These are phyloP conservation scores for Orbilia ellipsospora DNA, from an alignment of 2,329 filamentous ascomycete species.

Conservation along the genomic window DNA sequence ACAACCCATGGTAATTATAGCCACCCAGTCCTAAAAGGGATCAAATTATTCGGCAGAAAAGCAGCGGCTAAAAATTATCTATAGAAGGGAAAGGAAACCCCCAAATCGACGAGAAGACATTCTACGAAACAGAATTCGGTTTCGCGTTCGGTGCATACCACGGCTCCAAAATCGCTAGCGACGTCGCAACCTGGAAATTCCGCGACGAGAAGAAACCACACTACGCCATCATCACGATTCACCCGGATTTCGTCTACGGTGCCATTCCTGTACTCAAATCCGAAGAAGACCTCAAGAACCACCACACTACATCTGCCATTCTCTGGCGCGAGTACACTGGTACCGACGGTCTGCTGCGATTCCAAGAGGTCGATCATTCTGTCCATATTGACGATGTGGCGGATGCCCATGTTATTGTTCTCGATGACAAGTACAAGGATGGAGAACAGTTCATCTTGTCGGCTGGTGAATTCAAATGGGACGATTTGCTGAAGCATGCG, in stretches of 20 bases:
- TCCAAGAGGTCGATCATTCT: slow-evolving; percentile 40
- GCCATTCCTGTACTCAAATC: slow-evolving; percentile 35
- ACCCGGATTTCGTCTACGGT: slow-evolving; percentile 50
- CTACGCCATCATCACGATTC: slow-evolving; percentile 39
- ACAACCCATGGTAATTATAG: slow-evolving; percentile 21
- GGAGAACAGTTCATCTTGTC: slow-evolving; percentile 40
- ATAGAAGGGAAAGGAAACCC: slow-evolving; percentile 38
- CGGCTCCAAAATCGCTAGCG: slow-evolving; percentile 44
- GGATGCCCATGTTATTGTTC: slow-evolving; percentile 43
- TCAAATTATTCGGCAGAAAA: neutral
- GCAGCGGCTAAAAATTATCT: neutral
- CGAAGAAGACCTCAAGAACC: slow-evolving; percentile 20
- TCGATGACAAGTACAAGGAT: slow-evolving; percentile 38
- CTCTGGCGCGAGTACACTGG: slow-evolving; percentile 48
- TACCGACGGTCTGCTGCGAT: slow-evolving; percentile 40
- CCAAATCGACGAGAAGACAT: slow-evolving; percentile 23
- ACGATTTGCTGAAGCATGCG: slow-evolving; percentile 43
- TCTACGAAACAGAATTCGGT: slow-evolving; percentile 33
- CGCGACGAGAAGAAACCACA: slow-evolving; percentile 41
- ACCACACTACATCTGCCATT: slow-evolving; percentile 41
- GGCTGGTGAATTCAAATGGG: slow-evolving; percentile 50
- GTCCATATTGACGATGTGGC: slow-evolving; percentile 50
- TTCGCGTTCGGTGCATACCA: slow-evolving; percentile 47
- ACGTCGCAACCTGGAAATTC: slow-evolving; percentile 48
- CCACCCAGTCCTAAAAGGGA: neutral